Base-by-base conservation (phyloP, 129 eudicot species). In the Pittosporum tobira region DNA sequence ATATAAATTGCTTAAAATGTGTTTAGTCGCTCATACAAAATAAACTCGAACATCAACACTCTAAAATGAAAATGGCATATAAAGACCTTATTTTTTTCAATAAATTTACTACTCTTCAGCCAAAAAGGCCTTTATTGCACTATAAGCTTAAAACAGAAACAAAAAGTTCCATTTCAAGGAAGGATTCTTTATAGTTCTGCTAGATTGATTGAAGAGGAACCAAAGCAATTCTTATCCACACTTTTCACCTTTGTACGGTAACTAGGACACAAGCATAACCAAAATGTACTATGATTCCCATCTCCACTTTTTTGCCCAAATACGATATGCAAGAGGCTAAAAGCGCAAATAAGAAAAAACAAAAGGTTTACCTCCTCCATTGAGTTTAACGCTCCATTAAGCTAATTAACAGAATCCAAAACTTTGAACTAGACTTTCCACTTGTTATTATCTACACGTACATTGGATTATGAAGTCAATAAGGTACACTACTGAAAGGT, bases 401-500 rank as follows among this genome's bases (percentile, higher is more conserved):
- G 30, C 63, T 20, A 34, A 57, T 57, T 34, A 58, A 22, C 63
- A 37, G 27, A 37, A 16, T 11, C 36, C 20, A 38, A 4, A 23
- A 19, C 26, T 10, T 20, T 5, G 62, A 37, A 19, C 20, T 21
- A 22, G 10, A 19, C 11, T 0, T 21, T 10, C 11, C 11, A 22
- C 13, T 51, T 20, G 57, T n/a, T 50, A 11, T 22, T 22, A 22
- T 42, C 42, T 6, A 14, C 6, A 24, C 15, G 64, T 24, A 42
- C 20, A 57, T 20, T 14, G 18, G 52, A 61, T 61, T 43, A 4
- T 18, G 57, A 59, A 40, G 51, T n/a, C 13, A 12, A 59, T 11
- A 50, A 42, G 59, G 61, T 44, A 6, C 4, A n/a, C 43, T 40
- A 25, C 22, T 5, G 62, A 54, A 43, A 65, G 58, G 40, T 60